Conservation (phyloP, 306 rosid genomes). For the Cicer pinnatifidum region DNA sequence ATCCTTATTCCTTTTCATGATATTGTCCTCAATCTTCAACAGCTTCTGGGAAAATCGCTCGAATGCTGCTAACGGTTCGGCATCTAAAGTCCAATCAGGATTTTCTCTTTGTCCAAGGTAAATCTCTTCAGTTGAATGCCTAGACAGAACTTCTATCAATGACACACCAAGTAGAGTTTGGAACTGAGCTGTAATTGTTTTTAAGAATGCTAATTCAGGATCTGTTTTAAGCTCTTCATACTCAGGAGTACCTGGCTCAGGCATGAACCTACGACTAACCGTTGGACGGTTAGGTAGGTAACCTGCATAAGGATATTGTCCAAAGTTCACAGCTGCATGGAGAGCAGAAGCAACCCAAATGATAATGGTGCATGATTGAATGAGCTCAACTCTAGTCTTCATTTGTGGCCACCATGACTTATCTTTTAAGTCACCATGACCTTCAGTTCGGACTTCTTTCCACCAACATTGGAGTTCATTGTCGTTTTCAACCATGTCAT, state of each 20-base stretch:
- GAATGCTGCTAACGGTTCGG: slow-evolving; percentile 63
- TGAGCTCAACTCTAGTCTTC: slow-evolving; percentile 62
- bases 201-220: slow-evolving; percentile 76
- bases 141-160: slow-evolving; percentile 75
- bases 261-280: slow-evolving; percentile 93
- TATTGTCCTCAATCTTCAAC: slow-evolving; percentile 63
- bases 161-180: slow-evolving; percentile 90
- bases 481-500: slow-evolving; percentile 59
- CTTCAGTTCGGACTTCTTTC: slow-evolving; percentile 69
- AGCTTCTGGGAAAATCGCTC: slow-evolving; percentile 61
- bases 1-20: slow-evolving; percentile 61
- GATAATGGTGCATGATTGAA: slow-evolving; percentile 71
- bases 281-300: slow-evolving; percentile 96
- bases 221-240: slow-evolving; percentile 64
- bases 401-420: slow-evolving; percentile 84
- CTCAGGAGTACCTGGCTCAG: slow-evolving; percentile 83
- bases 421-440: slow-evolving; percentile 87
- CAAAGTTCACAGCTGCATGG: slow-evolving; percentile 96
- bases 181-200: slow-evolving; percentile 88
- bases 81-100: slow-evolving; percentile 71
- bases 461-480: slow-evolving; percentile 78
- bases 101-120: slow-evolving; percentile 82
- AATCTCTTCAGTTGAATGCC: slow-evolving; percentile 86
- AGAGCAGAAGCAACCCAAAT: slow-evolving; percentile 96
- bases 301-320: slow-evolving; percentile 93